Evolutionary conservation across 75 land plant genomes (phyloP).

Genomic region (Ceratopteris richardii): DNA sequence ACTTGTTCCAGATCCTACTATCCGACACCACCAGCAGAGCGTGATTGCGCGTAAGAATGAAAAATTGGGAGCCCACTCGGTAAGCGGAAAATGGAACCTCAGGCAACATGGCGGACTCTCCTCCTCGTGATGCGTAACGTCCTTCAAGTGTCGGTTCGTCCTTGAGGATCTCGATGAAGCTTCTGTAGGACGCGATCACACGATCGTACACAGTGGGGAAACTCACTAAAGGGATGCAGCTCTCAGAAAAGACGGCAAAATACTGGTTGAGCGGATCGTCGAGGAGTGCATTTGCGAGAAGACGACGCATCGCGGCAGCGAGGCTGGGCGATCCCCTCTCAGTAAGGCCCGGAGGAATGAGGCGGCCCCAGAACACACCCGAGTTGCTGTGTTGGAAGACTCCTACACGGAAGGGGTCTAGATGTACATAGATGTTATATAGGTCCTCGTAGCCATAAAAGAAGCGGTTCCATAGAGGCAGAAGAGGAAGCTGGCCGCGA

Average conservation of each 20-base stretch:
- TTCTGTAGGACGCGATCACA: constrained; percentile 10
- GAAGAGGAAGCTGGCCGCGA: constrained; percentile 40
- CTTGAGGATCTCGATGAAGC: constrained; percentile 52
- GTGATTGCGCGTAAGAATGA: constrained; percentile 30
- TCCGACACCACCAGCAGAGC: constrained; percentile 38
- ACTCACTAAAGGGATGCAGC: constrained; percentile 55
- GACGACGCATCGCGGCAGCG: constrained; percentile 41
- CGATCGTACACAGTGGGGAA: constrained; percentile 37
- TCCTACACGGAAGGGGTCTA: constrained; percentile 20
- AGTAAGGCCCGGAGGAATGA: constrained; percentile 39
- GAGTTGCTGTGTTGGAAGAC: constrained; percentile 1
- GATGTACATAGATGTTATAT: constrained; percentile 61
- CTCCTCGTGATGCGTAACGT: constrained; percentile 48
- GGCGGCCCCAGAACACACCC: constrained; percentile 30
- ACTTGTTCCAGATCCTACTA: constrained; percentile 38
- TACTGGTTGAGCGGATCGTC: constrained; percentile 44
- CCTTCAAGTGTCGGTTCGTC: constrained; percentile 20
- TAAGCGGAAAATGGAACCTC: constrained; percentile 41
- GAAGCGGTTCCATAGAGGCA: constrained; percentile 68
- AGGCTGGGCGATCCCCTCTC: constrained; percentile 42
- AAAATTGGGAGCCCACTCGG: constrained; percentile 65
- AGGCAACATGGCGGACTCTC: constrained; percentile 46
- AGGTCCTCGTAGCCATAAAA: constrained; percentile 48
- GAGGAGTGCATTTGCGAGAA: constrained; percentile 57
- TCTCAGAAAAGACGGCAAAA: constrained; percentile 56